These are phyloP conservation scores for Salix arbutifolia DNA, from an alignment of 345 rosid species.

Conservation along the genomic window DNA sequence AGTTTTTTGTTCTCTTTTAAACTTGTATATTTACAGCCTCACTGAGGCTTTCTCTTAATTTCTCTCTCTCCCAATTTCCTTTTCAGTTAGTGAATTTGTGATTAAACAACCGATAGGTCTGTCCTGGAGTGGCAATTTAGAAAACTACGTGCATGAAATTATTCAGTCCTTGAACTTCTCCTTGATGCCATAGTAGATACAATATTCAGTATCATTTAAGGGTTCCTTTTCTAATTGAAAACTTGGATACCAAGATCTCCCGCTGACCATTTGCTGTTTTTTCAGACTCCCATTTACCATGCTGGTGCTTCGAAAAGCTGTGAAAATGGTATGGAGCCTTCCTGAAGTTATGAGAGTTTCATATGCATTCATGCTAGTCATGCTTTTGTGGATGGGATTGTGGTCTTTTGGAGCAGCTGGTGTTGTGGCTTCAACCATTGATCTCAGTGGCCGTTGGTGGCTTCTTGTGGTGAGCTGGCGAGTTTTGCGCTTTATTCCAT, in stretches of 20 bases:
- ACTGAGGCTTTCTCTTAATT: background rate
- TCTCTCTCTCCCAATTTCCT: background rate
- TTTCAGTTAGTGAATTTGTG: background rate
- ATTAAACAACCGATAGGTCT: background rate
- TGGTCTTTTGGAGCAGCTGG: constrained; percentile 95
- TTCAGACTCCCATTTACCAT: constrained; percentile 83
- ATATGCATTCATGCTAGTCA: constrained; percentile 61
- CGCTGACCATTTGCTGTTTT: constrained; percentile 26
- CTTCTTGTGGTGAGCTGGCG: constrained; percentile 99
- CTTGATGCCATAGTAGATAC: background rate
- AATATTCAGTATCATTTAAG: background rate
- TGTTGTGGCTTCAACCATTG: constrained; percentile 80
- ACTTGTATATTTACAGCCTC: background rate
- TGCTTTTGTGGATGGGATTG: constrained; percentile 85
- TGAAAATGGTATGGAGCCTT: constrained; percentile 85
- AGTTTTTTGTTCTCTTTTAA: background rate
- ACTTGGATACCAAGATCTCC: constrained; percentile 4
- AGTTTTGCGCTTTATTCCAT: constrained; percentile 57
- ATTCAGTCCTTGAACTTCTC: background rate
- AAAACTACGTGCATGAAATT: background rate
- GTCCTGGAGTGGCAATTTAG: background rate
- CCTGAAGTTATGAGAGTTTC: constrained; percentile 82
- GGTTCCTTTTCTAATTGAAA: background rate
- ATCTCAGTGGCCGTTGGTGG: constrained; percentile 71
- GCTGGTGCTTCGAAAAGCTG: constrained; percentile 75